A percentile compares a stretch with the other conserved stretches of the same genome.
phyloP scores from a whole-genome alignment of 2,329 filamentous ascomycete species.

The Cordyceps militaris region DNA sequence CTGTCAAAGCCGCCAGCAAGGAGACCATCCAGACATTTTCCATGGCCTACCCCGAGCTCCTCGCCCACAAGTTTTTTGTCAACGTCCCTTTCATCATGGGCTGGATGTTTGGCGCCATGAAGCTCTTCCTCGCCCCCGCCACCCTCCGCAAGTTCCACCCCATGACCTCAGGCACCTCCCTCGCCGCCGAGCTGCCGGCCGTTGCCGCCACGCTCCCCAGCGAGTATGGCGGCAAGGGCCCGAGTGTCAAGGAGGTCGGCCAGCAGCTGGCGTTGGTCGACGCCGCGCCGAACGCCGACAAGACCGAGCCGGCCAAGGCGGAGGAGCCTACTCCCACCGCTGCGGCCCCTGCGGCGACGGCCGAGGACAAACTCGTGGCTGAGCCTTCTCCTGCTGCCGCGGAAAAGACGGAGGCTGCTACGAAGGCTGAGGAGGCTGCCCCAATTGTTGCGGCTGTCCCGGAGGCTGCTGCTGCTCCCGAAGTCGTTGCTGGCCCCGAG shows the following conservation, averaged over 20 bases:
- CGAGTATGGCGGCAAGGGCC: conserved; percentile 71
- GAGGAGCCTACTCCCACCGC: conserved; percentile 1
- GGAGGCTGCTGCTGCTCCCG: conserved; percentile 12
- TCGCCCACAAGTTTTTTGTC: conserved; percentile 85
- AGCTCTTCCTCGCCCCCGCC: conserved; percentile 65
- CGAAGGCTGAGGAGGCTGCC: background rate
- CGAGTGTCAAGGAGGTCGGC: conserved; percentile 31
- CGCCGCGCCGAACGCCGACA: conserved; percentile 19
- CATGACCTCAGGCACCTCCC: conserved; percentile 62
- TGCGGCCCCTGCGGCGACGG: background rate
- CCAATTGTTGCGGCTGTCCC: background rate
- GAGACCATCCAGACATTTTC: conserved; percentile 78
- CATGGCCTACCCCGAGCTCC: conserved; percentile 79
- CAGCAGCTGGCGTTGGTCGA: conserved; percentile 18
- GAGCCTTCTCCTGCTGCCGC: conserved; percentile 5
- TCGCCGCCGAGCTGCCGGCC: conserved; percentile 52
- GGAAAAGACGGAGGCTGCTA: conserved; percentile 3
- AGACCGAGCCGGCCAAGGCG: conserved; percentile 8
- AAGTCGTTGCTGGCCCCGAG: conserved; percentile 4
- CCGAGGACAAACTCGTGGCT: conserved; percentile 3
- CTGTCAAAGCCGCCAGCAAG: conserved; percentile 67
- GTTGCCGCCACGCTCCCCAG: conserved; percentile 62
- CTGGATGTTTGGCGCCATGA: conserved; percentile 72
- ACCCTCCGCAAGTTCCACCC: conserved; percentile 76
- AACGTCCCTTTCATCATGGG: conserved; percentile 90